Percentiles rank a stretch among this genome's conserved stretches.
Evolutionary conservation across 108 stramenopile species (phyloP).

Genomic region (Schizochytrium sp.): DNA sequence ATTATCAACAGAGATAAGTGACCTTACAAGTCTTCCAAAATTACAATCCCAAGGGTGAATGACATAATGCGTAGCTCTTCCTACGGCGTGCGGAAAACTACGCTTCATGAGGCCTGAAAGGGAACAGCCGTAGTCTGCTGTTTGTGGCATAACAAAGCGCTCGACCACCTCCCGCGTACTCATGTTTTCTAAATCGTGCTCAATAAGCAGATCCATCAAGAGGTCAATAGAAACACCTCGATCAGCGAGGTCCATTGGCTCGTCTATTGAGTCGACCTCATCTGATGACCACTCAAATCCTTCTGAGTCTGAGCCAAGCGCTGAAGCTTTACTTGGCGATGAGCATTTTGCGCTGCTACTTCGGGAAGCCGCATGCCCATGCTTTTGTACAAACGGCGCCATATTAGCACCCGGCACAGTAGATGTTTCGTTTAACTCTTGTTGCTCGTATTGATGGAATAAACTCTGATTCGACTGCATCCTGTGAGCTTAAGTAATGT

Average conservation of each 20-base stretch:
- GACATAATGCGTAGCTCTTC: slow-evolving; percentile 29
- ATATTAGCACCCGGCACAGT: not conserved
- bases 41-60: slow-evolving; percentile 58
- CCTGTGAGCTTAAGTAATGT: too few species aligned
- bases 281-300: slow-evolving; percentile 60
- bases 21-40: slow-evolving; percentile 15
- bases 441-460: too few species aligned
- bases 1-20: slow-evolving; percentile 31
- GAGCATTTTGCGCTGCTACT: too few species aligned
- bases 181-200: slow-evolving; percentile 5
- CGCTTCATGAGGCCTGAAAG: slow-evolving; percentile 51
- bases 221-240: slow-evolving; percentile 46
- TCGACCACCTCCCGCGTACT: slow-evolving; percentile 27
- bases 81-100: slow-evolving; percentile 15
- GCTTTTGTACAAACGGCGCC: not conserved
- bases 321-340: too few species aligned
- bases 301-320: slow-evolving; percentile 1
- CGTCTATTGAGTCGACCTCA: slow-evolving; percentile 56
- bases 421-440: too few species aligned
- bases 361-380: not conserved
- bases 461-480: too few species aligned
- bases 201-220: slow-evolving; percentile 13
- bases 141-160: slow-evolving; percentile 28
- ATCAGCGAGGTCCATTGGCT: slow-evolving; percentile 10
- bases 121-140: slow-evolving; percentile 39